Evolutionary conservation across 192 early-diverging fungal genomes (phyloP).

Genomic region (Gonapodya sp.): DNA sequence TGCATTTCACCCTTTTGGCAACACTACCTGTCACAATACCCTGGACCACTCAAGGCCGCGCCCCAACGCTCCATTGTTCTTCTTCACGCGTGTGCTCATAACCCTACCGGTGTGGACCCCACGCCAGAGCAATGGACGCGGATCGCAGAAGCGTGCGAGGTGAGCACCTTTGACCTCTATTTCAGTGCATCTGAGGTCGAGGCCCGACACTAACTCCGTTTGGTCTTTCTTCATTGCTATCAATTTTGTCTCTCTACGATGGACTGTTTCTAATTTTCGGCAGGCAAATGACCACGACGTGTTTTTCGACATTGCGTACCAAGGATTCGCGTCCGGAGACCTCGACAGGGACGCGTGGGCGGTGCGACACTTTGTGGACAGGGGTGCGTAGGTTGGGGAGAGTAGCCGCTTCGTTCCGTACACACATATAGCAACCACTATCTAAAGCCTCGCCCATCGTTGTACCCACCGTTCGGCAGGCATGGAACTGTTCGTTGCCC

Average conservation of each 20-base stretch:
- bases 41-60: conserved; percentile 38
- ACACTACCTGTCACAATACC: not conserved
- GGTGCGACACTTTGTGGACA: conserved; percentile 81
- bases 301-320: conserved; percentile 99
- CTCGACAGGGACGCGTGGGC: conserved; percentile 83
- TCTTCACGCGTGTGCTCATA: conserved; percentile 98
- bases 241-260: not conserved
- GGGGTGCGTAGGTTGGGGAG: not conserved
- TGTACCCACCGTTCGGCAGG: not conserved
- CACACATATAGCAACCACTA: too few relatives aligned
- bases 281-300: conserved; percentile 66
- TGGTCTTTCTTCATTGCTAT: not conserved
- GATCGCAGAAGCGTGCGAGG: conserved; percentile 51
- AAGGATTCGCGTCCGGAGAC: conserved; percentile 96
- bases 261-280: not conserved
- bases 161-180: not conserved
- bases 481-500: conserved; percentile 65
- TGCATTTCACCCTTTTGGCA: not conserved
- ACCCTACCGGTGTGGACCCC: conserved; percentile 98
- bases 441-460: too few relatives aligned
- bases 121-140: conserved; percentile 83
- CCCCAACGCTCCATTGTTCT: conserved; percentile 82
- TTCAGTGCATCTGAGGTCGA: not conserved
- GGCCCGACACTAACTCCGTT: not conserved
- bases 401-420: not conserved